phyloP scores from a whole-genome alignment of 2,329 filamentous ascomycete genomes.

The Coniochaeta sp. region DNA sequence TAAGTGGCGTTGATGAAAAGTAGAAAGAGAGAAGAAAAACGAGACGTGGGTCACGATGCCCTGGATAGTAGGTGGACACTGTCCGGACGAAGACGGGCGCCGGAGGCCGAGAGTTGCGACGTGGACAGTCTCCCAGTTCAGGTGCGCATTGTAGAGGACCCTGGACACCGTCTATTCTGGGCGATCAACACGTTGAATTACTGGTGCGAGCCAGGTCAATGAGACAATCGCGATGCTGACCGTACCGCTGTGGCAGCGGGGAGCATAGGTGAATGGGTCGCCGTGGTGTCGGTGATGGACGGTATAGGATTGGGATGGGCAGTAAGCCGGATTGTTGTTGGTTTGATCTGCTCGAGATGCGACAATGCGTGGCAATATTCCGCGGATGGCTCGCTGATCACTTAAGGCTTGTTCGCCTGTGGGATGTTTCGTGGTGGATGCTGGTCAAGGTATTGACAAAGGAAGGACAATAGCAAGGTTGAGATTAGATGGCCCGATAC shows the following conservation, averaged over 20 bases:
- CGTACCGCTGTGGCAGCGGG: neutral
- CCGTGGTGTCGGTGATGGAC: neutral
- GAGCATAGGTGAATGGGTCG: neutral
- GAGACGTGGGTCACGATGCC: neutral
- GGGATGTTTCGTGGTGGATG: neutral
- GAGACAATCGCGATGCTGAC: neutral
- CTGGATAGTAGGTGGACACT: neutral
- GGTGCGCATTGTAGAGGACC: neutral
- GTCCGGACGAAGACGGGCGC: neutral
- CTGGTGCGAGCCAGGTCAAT: neutral
- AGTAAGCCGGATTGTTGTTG: neutral
- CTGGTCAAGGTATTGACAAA: neutral
- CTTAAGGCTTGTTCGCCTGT: neutral
- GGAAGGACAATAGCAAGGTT: constrained; percentile 1
- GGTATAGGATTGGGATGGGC: constrained; percentile 1
- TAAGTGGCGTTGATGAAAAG: neutral
- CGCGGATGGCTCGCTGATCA: neutral
- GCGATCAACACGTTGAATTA: neutral
- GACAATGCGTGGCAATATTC: neutral
- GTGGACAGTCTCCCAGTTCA: neutral
- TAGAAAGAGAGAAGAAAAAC: neutral
- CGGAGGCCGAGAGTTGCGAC: neutral
- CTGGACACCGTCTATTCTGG: neutral
- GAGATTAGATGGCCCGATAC: neutral
- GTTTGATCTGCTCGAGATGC: neutral